Conservation (phyloP, 2,329 filamentous ascomycete species). For the Grosmannia serpens region DNA sequence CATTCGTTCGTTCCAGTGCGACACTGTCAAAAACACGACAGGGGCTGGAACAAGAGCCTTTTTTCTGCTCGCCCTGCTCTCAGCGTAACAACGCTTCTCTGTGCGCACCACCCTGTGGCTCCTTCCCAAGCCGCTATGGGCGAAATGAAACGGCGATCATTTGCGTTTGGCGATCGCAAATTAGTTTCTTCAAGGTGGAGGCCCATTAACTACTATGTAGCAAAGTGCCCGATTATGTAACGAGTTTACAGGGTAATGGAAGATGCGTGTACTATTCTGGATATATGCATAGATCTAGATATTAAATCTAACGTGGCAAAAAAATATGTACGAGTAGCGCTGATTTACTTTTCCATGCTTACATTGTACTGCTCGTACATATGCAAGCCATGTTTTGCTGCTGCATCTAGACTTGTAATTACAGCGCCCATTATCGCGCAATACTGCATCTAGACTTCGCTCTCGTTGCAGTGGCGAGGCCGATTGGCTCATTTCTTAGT, state of each 20-base stretch:
- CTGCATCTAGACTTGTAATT: no score
- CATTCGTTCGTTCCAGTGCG: background rate
- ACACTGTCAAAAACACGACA: background rate
- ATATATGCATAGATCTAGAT: no score
- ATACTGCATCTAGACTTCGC: no score
- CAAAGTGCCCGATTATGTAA: background rate
- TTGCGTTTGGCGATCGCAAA: background rate
- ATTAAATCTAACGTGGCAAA: no score
- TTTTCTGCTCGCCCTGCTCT: background rate
- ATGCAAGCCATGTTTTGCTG: no score
- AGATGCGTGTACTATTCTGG: no score
- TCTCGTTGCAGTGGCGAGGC: no score
- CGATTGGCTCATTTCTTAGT: no score
- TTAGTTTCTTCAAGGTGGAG: background rate
- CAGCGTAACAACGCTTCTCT: background rate
- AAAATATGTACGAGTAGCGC: no score
- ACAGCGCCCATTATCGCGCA: no score
- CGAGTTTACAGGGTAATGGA: background rate
- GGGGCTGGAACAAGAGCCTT: background rate
- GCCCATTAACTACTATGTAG: background rate
- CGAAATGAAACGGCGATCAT: constrained; percentile 1
- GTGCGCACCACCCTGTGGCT: background rate
- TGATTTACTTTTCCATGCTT: no score
- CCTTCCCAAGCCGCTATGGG: background rate
- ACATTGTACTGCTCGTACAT: no score